Base-by-base conservation (phyloP, 2,329 filamentous ascomycete genomes). In the Cladosporium sp. region DNA sequence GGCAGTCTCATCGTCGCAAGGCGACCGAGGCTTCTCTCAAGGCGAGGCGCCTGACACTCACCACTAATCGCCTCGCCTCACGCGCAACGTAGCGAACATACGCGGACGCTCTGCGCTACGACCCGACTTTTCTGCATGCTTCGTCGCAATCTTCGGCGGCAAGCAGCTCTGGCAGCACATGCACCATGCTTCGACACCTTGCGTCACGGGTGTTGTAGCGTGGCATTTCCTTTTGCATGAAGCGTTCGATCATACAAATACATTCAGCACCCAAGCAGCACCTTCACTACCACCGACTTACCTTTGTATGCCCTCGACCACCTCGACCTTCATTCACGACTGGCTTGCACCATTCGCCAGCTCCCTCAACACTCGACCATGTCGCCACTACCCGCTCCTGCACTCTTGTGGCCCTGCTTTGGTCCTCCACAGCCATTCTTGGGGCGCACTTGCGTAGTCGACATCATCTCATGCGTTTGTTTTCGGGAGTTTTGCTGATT, bases 1-100 rank as follows among this genome's bases (percentile, higher is more conserved):
- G 45, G 45, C 36, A 48, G 45, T 48, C 45, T 48, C 45, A 27
- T 33, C 36, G 38, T 40, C 45, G 45, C 45, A 48, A 48, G 36
- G 33, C n/a, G 45, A 33, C 45, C 45, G 45, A 48, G 45, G 36
- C 45, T 48, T 48, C 45, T 32, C 27, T 33, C 27, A 35, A 39
- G 36, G 27, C 45, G 45, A 33, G 45, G 45, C 15, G 36, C 32
- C 45, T 48, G 19, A 39, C 45, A 40, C 45, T 36, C 22, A 9
- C 43, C 22, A 27, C 15, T 35, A 15, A 16, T 27, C 13, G 39
- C 45, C 45, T 48, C 45, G 36, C 30, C 36, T 33, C 29, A 33
- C 12, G 45, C 45, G 45, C 45, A 48, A 48, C 45, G 45, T 48
- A 48, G 45, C 45, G 36, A 48, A n/a, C 45, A 48, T 40, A 27